Conservation (phyloP, 345 rosid genomes). For the Eutrema heterophyllum region DNA sequence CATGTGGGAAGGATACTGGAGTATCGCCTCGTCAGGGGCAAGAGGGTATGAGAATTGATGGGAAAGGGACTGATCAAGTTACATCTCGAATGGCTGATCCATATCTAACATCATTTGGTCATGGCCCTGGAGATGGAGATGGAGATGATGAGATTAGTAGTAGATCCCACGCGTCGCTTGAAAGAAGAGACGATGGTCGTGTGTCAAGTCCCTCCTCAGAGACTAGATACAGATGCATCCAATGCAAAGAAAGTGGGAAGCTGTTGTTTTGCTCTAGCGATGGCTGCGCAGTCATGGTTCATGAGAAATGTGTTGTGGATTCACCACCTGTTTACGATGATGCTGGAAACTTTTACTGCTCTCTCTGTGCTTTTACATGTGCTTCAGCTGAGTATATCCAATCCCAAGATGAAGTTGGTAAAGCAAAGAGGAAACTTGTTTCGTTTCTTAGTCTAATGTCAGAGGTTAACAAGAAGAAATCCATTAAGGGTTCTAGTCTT, state of each 20-base stretch:
- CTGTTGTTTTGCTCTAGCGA: constrained; percentile 38
- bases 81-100: background rate
- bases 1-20: background rate
- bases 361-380: constrained; percentile 30
- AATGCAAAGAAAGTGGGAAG: constrained; percentile 31
- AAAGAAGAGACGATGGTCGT: background rate
- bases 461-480: constrained; percentile 12
- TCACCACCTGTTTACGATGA: constrained; percentile 35
- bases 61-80: constrained; percentile 1
- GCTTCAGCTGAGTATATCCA: constrained; percentile 17
- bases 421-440: constrained; percentile 15
- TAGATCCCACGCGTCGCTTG: background rate
- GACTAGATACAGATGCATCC: constrained; percentile 13
- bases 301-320: constrained; percentile 35
- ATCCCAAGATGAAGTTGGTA: constrained; percentile 13
- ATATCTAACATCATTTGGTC: background rate
- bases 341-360: constrained; percentile 51
- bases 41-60: background rate
- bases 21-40: background rate
- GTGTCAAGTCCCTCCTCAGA: background rate
- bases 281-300: constrained; percentile 44
- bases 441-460: constrained; percentile 17
- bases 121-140: background rate
- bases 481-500: background rate
- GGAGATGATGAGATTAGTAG: background rate